phyloP scores from a whole-genome alignment of 2,329 filamentous ascomycete genomes.

The Pyrenophora tritici-repentis region DNA sequence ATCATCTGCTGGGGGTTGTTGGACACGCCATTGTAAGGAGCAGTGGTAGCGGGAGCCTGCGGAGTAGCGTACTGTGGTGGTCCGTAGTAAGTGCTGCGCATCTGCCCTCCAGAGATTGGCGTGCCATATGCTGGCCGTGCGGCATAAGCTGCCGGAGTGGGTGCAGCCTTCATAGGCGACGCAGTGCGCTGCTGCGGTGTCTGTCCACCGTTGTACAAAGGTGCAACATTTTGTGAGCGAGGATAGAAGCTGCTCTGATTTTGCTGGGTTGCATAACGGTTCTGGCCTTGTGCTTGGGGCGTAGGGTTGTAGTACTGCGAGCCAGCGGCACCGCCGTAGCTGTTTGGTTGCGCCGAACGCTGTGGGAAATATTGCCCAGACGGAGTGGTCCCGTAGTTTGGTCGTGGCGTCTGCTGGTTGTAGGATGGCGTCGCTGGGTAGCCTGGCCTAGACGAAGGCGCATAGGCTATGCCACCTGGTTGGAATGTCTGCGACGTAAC shows the following conservation, averaged over 20 bases:
- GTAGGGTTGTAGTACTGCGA: conserved; percentile 44
- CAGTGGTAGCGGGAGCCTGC: conserved; percentile 31
- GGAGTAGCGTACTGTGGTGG: conserved; percentile 41
- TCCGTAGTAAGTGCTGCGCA: conserved; percentile 42
- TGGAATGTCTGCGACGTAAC: conserved; percentile 37
- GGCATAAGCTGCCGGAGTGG: conserved; percentile 32
- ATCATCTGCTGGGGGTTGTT: conserved; percentile 44
- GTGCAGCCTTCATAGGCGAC: conserved; percentile 44
- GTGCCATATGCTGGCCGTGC: conserved; percentile 38
- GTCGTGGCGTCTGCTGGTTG: conserved; percentile 40
- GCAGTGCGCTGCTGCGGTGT: conserved; percentile 40
- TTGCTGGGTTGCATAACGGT: conserved; percentile 38
- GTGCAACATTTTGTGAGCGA: conserved; percentile 40
- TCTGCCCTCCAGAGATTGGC: conserved; percentile 34
- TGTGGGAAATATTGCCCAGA: conserved; percentile 40
- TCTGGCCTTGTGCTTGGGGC: conserved; percentile 40
- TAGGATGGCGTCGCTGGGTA: conserved; percentile 38
- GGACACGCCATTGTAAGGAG: conserved; percentile 26
- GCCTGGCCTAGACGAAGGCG: conserved; percentile 30
- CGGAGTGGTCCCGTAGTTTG: conserved; percentile 30
- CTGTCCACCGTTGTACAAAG: conserved; percentile 37
- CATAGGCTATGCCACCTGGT: conserved; percentile 35
- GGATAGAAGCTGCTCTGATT: conserved; percentile 42
- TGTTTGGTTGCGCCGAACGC: conserved; percentile 34
- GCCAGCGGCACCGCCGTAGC: conserved; percentile 33